Evolutionary conservation across 75 land plant genomes (phyloP).

Genomic region (Picea sitchensis): DNA sequence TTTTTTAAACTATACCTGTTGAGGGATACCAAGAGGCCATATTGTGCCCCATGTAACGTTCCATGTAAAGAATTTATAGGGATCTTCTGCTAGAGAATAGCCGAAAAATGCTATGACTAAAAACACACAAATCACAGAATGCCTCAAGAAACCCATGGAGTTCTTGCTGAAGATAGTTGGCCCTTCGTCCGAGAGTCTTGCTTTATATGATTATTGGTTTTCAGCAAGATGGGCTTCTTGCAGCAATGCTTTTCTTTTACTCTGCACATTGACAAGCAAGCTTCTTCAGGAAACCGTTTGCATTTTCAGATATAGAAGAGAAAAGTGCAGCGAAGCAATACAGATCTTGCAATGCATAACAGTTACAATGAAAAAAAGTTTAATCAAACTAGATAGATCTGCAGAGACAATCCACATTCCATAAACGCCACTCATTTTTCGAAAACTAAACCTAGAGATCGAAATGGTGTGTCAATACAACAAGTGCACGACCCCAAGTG

Average conservation of each 20-base stretch:
- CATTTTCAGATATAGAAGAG: too few species aligned
- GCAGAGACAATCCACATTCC: too few species aligned
- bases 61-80: conserved; percentile 41
- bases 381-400: too few species aligned
- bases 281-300: too few species aligned
- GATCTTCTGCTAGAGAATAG: conserved; percentile 14
- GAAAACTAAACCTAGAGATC: too few species aligned
- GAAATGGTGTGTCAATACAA: too few species aligned
- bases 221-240: not conserved
- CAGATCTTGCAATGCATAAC: not conserved
- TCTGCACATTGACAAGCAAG: not conserved
- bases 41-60: conserved; percentile 34
- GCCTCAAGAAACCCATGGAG: not conserved
- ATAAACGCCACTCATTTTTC: too few species aligned
- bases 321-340: not conserved
- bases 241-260: not conserved
- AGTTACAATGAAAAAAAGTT: too few species aligned
- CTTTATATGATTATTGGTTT: not conserved
- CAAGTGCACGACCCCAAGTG: too few species aligned
- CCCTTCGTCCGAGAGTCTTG: not conserved
- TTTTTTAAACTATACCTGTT: conserved; percentile 17
- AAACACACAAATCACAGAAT: not conserved
- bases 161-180: not conserved
- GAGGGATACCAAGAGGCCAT: conserved; percentile 27
- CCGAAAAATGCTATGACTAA: not conserved